Conservation (phyloP, 1,284 basidiomycete genomes). For the Cerrena zonata region DNA sequence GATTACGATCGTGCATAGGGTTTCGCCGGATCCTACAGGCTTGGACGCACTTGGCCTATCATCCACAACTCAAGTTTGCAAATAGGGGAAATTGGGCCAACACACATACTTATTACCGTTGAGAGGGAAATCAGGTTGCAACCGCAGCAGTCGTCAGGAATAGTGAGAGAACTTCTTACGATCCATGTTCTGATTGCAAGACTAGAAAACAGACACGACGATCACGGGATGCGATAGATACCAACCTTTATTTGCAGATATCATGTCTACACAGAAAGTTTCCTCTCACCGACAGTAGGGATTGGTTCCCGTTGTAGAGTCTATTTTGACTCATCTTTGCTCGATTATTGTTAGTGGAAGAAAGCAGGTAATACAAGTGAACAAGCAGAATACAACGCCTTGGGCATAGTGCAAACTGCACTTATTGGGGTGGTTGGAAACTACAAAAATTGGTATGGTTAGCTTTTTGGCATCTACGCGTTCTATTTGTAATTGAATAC, state of each 20-base stretch:
- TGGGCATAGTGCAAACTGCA: conserved; percentile 11
- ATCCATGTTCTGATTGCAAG: background rate
- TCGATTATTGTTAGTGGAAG: background rate
- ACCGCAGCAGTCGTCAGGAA: background rate
- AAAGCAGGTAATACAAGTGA: conserved; percentile 4
- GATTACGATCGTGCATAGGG: background rate
- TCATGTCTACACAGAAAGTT: too few species aligned
- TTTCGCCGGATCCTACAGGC: background rate
- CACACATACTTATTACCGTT: background rate
- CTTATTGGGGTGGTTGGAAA: conserved; percentile 48
- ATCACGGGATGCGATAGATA: background rate
- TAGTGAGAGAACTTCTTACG: background rate
- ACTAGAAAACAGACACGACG: background rate
- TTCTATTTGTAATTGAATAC: conserved; percentile 19
- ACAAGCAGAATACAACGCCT: conserved; percentile 25
- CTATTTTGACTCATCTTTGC: background rate
- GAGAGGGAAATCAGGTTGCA: background rate
- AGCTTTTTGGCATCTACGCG: background rate
- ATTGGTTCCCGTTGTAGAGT: too few species aligned
- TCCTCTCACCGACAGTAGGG: too few species aligned
- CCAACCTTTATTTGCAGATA: background rate
- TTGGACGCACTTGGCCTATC: background rate
- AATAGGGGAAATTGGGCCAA: background rate
- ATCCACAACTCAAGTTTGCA: background rate
- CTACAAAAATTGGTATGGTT: conserved; percentile 23